phyloP scores from a whole-genome alignment of 2,329 filamentous ascomycete species.

The Fusarium verrucosum region DNA sequence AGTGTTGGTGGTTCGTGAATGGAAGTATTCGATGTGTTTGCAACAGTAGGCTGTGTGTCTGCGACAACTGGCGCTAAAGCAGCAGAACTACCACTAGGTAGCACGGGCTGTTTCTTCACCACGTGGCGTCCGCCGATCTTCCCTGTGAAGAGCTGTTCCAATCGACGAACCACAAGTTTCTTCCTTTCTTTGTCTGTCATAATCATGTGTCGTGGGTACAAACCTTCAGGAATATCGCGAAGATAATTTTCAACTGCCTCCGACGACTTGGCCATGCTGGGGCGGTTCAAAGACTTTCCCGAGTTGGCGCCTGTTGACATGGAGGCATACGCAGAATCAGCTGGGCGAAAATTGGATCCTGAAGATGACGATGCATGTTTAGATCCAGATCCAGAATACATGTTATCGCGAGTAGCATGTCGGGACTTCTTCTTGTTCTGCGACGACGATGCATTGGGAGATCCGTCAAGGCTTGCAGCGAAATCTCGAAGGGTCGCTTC shows the following conservation, averaged over 20 bases:
- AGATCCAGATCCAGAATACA: slow-evolving; percentile 56
- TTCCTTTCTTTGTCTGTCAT: slow-evolving; percentile 80
- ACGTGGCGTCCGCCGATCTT: slow-evolving; percentile 60
- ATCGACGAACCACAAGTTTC: slow-evolving; percentile 76
- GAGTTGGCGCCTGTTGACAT: slow-evolving; percentile 64
- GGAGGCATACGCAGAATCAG: slow-evolving; percentile 75
- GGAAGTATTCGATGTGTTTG: slow-evolving; percentile 6
- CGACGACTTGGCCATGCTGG: slow-evolving; percentile 53
- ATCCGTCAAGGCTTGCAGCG: slow-evolving; percentile 68
- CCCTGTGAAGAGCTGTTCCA: slow-evolving; percentile 86
- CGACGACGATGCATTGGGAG: slow-evolving; percentile 54
- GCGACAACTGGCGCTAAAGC: slow-evolving; percentile 40
- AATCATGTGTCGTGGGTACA: slow-evolving; percentile 68
- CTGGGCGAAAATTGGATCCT: slow-evolving; percentile 61
- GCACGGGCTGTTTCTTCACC: slow-evolving; percentile 37
- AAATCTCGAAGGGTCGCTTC: slow-evolving; percentile 79
- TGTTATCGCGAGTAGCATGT: slow-evolving; percentile 51
- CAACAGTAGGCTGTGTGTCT: slow-evolving; percentile 37
- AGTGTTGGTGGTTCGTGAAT: slow-evolving; percentile 51
- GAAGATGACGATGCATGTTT: slow-evolving; percentile 65
- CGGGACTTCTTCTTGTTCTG: slow-evolving; percentile 54
- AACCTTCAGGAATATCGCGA: slow-evolving; percentile 74
- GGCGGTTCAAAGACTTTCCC: slow-evolving; percentile 51
- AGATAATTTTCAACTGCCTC: slow-evolving; percentile 74
- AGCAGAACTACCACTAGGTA: slow-evolving; percentile 20